Conservation (phyloP, 768 basidiomycete genomes). For the Termitomyces sp. region DNA sequence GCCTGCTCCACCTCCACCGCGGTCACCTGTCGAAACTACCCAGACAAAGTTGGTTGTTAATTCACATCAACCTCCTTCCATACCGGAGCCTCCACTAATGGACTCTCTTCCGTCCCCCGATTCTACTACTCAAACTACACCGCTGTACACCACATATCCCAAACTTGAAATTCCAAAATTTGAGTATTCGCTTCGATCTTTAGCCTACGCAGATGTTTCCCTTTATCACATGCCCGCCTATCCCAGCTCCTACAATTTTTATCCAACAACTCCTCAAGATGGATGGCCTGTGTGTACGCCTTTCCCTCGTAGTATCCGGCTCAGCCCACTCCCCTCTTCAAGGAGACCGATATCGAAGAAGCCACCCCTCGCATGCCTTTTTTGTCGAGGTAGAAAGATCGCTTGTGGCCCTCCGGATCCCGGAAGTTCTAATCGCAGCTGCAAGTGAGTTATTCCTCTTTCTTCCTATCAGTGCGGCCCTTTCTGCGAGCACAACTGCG, state of each 20-base stretch:
- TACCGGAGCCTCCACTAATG: constrained; percentile 10
- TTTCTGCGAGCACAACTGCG: neutral
- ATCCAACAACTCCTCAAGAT: constrained; percentile 3
- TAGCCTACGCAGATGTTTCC: neutral
- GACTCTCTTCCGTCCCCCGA: constrained; percentile 14
- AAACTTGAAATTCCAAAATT: neutral
- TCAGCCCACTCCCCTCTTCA: constrained; percentile 21
- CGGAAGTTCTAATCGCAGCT: constrained; percentile 49
- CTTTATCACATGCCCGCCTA: neutral
- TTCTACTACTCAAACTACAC: neutral
- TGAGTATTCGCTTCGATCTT: neutral
- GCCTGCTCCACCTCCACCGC: neutral
- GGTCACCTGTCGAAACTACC: neutral
- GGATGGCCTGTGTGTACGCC: constrained; percentile 14
- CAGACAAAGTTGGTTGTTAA: constrained; percentile 2
- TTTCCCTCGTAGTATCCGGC: constrained; percentile 15
- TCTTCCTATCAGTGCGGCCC: constrained; percentile 5
- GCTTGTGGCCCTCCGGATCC: constrained; percentile 58
- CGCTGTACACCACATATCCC: neutral
- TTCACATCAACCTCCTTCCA: constrained; percentile 4
- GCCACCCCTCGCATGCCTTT: constrained; percentile 57
- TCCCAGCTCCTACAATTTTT: neutral
- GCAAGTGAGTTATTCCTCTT: constrained; percentile 47
- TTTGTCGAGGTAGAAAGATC: constrained; percentile 64
- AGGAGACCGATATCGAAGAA: constrained; percentile 40